Percentiles rank a stretch among this genome's conserved stretches.
phyloP scores from a whole-genome alignment of 1,139 yeast species.

The Kodamaea anthophila region DNA sequence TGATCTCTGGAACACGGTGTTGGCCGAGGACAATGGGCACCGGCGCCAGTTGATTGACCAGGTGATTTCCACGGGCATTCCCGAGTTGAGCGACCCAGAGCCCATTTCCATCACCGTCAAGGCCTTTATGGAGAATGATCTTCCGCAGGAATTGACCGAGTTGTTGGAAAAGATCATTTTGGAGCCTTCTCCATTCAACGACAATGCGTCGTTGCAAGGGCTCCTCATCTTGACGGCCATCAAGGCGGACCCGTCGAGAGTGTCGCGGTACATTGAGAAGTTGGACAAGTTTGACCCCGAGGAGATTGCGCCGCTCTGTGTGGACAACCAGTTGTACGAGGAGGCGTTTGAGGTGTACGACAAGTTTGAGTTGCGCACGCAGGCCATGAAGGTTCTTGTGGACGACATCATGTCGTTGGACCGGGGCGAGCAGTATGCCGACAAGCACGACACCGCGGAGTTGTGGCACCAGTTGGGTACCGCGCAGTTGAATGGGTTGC shows the following conservation, averaged over 20 bases:
- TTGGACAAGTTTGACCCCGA: slow-evolving; percentile 87
- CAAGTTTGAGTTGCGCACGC: slow-evolving; percentile 69
- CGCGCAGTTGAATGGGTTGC: slow-evolving; percentile 91
- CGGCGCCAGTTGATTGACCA: slow-evolving; percentile 90
- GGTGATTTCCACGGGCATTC: slow-evolving; percentile 93
- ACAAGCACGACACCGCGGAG: slow-evolving; percentile 77
- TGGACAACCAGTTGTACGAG: slow-evolving; percentile 81
- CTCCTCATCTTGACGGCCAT: slow-evolving; percentile 88
- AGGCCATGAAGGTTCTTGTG: slow-evolving; percentile 85
- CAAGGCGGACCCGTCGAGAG: slow-evolving; percentile 88
- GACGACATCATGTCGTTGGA: slow-evolving; percentile 92
- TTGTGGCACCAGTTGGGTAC: slow-evolving; percentile 94
- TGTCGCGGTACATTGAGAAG: slow-evolving; percentile 76
- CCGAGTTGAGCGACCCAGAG: slow-evolving; percentile 92
- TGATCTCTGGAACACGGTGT: slow-evolving; percentile 74
- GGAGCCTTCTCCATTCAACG: slow-evolving; percentile 96
- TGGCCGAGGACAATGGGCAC: slow-evolving; percentile 70
- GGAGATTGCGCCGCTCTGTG: slow-evolving; percentile 89
- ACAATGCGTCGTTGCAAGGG: slow-evolving; percentile 92
- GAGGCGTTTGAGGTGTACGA: slow-evolving; percentile 94
- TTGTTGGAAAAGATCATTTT: slow-evolving; percentile 89
- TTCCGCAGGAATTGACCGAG: slow-evolving; percentile 90
- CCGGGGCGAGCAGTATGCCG: slow-evolving; percentile 92
- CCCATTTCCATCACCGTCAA: slow-evolving; percentile 94
- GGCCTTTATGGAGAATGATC: slow-evolving; percentile 93